Percentiles rank a stretch among this genome's conserved stretches.
These are phyloP conservation scores for Moesziomyces parantarcticus DNA, from an alignment of 1,284 basidiomycete genomes.

Conservation along the genomic window DNA sequence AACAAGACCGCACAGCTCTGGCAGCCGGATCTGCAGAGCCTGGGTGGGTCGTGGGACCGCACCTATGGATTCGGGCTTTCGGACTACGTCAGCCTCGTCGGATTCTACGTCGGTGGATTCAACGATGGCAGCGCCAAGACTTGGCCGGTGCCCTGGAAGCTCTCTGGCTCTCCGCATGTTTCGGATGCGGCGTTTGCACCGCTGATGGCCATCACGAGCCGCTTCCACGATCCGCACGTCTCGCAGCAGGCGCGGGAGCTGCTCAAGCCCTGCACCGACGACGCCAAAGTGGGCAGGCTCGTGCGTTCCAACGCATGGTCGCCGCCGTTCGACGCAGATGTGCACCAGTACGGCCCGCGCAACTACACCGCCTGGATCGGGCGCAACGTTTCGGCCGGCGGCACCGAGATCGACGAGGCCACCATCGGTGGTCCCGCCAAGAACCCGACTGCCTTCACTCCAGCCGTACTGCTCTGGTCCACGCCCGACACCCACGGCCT, in stretches of 20 bases:
- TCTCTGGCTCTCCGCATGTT: constrained; percentile 25
- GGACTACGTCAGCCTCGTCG: constrained; percentile 32
- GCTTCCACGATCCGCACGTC: constrained; percentile 32
- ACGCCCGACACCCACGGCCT: constrained; percentile 23
- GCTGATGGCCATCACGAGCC: constrained; percentile 34
- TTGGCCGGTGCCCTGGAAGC: constrained; percentile 34
- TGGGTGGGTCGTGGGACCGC: constrained; percentile 34
- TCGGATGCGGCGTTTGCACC: constrained; percentile 28
- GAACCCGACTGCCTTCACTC: constrained; percentile 28
- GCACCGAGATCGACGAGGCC: constrained; percentile 36
- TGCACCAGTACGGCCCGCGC: constrained; percentile 31
- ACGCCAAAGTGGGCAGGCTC: constrained; percentile 17
- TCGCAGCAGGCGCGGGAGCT: constrained; percentile 20
- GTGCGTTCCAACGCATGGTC: constrained; percentile 28
- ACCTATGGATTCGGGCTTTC: constrained; percentile 34
- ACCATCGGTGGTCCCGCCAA: constrained; percentile 33
- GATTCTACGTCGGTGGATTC: constrained; percentile 28
- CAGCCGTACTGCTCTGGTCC: constrained; percentile 29
- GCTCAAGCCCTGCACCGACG: constrained; percentile 11
- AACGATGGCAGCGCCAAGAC: constrained; percentile 16
- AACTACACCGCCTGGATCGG: constrained; percentile 41
- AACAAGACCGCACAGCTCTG: constrained; percentile 36
- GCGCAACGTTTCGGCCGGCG: constrained; percentile 28
- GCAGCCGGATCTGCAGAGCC: constrained; percentile 32
- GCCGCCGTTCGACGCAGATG: constrained; percentile 32